These are phyloP conservation scores for Pythium periplocum DNA, from an alignment of 352 stramenopile genomes.

Conservation along the genomic window DNA sequence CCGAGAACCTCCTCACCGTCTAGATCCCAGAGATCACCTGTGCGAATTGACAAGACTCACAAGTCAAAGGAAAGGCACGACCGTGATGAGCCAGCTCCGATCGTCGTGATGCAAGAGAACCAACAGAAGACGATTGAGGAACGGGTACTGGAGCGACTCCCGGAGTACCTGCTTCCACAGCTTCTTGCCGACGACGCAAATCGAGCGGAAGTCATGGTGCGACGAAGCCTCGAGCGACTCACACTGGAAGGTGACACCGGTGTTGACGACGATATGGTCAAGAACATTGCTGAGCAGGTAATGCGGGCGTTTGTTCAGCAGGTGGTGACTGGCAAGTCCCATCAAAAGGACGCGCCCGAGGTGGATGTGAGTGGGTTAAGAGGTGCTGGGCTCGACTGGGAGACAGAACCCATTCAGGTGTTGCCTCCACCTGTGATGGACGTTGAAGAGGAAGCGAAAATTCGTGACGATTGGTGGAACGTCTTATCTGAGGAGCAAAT, in stretches of 20 bases:
- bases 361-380: slow-evolving; percentile 13
- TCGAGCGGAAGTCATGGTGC: no score
- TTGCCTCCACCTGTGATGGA: not conserved
- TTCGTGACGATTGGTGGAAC: slow-evolving; percentile 15
- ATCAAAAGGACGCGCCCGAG: slow-evolving; percentile 4
- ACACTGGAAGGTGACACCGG: slow-evolving; percentile 13
- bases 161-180: slow-evolving; percentile 3
- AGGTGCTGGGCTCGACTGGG: no score
- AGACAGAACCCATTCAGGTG: not conserved
- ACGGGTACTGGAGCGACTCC: not conserved
- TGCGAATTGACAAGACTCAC: not conserved
- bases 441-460: not conserved
- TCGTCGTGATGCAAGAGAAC: slow-evolving; percentile 7
- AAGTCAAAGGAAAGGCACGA: not conserved
- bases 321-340: not conserved
- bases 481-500: slow-evolving; percentile 21
- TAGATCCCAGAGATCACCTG: no score
- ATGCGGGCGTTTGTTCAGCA: not conserved
- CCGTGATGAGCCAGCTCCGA: no score
- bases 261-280: slow-evolving; percentile 2
- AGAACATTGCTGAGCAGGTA: slow-evolving; percentile 11
- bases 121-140: slow-evolving; percentile 8
- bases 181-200: not conserved
- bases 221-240: slow-evolving; percentile 2
- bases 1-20: no score